A percentile compares a stretch with the other conserved stretches of the same genome.
Evolutionary conservation across 192 early-diverging fungal genomes (phyloP).

Genomic region (Coemansia sp.): DNA sequence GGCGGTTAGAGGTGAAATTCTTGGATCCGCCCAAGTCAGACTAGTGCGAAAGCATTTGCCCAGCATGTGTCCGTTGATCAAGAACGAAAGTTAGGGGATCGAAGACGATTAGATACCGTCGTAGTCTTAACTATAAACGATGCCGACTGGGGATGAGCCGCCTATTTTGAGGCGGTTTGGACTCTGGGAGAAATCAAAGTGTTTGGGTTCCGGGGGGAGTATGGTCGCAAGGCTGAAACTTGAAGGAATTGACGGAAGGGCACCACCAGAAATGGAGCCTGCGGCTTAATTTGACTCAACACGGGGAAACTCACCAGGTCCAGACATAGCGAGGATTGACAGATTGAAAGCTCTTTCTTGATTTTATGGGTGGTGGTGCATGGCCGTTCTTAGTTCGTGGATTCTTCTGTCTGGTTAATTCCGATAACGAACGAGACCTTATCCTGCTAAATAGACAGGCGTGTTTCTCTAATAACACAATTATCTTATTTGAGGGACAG

Average conservation of each 20-base stretch:
- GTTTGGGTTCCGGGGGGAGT: constrained; percentile 80
- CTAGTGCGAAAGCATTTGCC: constrained; percentile 79
- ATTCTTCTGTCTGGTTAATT: constrained; percentile 85
- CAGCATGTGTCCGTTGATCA: constrained; percentile 75
- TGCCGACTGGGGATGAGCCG: constrained; percentile 79
- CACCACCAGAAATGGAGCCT: constrained; percentile 23
- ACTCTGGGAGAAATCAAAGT: constrained; percentile 76
- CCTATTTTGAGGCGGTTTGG: constrained; percentile 56
- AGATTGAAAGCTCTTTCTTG: constrained; percentile 60
- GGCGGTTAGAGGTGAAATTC: constrained; percentile 85
- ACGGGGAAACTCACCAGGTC: constrained; percentile 63
- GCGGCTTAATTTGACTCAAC: constrained; percentile 61
- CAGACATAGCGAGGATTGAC: constrained; percentile 62
- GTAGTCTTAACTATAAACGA: constrained; percentile 86
- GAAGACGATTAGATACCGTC: constrained; percentile 82
- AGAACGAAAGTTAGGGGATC: constrained; percentile 83
- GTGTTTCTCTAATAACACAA: constrained; percentile 4
- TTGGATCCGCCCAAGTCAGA: constrained; percentile 82
- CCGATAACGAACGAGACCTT: constrained; percentile 87
- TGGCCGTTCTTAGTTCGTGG: constrained; percentile 61
- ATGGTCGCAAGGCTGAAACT: background rate
- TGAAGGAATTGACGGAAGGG: too few relatives aligned
- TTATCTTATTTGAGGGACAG: too few relatives aligned
- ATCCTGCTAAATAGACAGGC: constrained; percentile 70
- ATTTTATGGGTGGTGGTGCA: constrained; percentile 58